Conservation (phyloP, 2,329 filamentous ascomycete species). For the Zasmidium cellare region DNA sequence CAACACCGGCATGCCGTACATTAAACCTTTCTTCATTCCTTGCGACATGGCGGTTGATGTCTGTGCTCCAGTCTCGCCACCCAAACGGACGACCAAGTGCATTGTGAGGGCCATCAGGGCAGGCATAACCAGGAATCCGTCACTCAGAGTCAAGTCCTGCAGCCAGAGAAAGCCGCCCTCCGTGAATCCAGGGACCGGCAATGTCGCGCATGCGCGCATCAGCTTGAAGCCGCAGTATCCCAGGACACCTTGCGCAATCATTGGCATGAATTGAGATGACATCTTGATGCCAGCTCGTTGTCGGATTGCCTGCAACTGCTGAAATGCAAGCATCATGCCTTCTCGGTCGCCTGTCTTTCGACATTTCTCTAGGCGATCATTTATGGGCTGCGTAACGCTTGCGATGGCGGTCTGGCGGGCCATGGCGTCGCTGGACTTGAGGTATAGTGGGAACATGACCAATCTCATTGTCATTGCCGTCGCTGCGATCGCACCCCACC, state of each 20-base stretch:
- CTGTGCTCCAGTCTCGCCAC: conserved; percentile 50
- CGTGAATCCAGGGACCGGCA: conserved; percentile 80
- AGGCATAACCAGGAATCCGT: conserved; percentile 79
- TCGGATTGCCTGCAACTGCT: conserved; percentile 54
- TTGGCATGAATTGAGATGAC: conserved; percentile 54
- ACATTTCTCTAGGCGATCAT: conserved; percentile 54
- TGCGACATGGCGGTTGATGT: conserved; percentile 26
- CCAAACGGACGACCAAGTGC: conserved; percentile 40
- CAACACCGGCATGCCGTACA: conserved; percentile 54
- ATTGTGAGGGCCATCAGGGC: conserved; percentile 33
- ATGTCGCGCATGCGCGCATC: conserved; percentile 67
- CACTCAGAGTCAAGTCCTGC: conserved; percentile 69
- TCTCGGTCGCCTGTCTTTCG: conserved; percentile 47
- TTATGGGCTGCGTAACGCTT: conserved; percentile 57
- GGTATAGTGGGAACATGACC: conserved; percentile 64
- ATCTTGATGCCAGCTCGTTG: conserved; percentile 56
- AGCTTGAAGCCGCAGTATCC: conserved; percentile 81
- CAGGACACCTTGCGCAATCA: conserved; percentile 65
- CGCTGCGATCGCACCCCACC: conserved; percentile 74
- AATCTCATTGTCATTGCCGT: conserved; percentile 66
- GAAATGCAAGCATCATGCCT: conserved; percentile 47
- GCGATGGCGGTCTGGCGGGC: conserved; percentile 64
- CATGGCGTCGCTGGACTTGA: conserved; percentile 61
- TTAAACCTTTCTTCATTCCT: conserved; percentile 42
- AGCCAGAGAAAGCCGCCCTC: conserved; percentile 76